Evolutionary conservation across 495 filamentous ascomycete genomes (phyloP), one percentile per base, ranked within the genome.

Genomic region (Daldinia bambusicola): DNA sequence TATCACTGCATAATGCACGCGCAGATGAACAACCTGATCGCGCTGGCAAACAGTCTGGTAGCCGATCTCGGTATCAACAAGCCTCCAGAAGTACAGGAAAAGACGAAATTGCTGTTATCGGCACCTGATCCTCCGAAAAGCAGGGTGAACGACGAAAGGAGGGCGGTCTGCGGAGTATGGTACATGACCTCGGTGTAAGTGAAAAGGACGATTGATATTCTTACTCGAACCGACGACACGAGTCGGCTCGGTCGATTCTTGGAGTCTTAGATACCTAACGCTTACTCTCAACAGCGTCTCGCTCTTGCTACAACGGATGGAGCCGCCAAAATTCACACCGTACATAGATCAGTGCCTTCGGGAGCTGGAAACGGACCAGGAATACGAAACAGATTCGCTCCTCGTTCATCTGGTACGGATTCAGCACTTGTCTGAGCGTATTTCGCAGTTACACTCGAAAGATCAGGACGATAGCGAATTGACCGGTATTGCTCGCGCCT

Each of bases 11-110:
- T 75, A 75, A 76, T 75, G 72, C 82, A 76, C 72, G 76, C 75
- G 37, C 80, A 83, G 62, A 71, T 82, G 31, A 83, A 80, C 69
- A 83, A 83, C 38, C 76, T 84, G 18, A 66, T 84, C 30, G 80
- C 78, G 41, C 58, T 87, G 38, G 83, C 84, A 22, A 76, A 81
- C 52, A 80, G 80, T 41, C 65, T 87, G 13, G 67, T 81, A 9
- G 77, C 81, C 16, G 84, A 86, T 51, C 67, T 86, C 2, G 82
- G 82, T 0, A 69, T 86, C 14, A 82, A 80, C 34, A 76, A 74
- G 56, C 69, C 75, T 36, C 78, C 77, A 31, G 71, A 75, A 9
- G 60, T 71, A n/a, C 70, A 71, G 22, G 71, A 75, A 20, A 65
- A 61, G 52, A 69, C 63, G 36, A 74, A 56, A 14, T 41, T 77